Percentiles rank a stretch among this genome's conserved stretches.
Conservation (phyloP, 2,329 filamentous ascomycete genomes). For the Seiridium cupressi region DNA sequence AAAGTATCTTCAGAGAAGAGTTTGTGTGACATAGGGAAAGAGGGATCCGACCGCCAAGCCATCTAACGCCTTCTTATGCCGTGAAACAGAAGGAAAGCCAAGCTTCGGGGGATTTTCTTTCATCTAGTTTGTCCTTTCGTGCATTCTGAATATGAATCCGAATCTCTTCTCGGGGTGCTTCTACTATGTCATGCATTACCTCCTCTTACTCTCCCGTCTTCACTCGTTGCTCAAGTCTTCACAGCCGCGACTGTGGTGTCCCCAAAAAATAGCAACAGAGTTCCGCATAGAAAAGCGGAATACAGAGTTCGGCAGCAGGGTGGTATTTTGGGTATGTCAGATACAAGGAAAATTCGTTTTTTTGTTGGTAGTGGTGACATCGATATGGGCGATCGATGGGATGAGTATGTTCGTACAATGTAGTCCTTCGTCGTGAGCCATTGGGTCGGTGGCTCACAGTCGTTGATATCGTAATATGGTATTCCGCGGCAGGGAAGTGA, state of each 20-base stretch:
- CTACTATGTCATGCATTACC: constrained; percentile 1
- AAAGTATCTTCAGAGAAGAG: constrained; percentile 16
- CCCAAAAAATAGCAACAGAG: constrained; percentile 5
- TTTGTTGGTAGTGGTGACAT: constrained; percentile 14
- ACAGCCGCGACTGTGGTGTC: constrained; percentile 5
- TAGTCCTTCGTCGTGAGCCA: constrained; percentile 11
- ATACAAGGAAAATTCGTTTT: constrained; percentile 21
- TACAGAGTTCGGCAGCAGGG: constrained; percentile 1
- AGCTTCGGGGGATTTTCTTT: constrained; percentile 4
- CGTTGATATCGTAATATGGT: constrained; percentile 10
- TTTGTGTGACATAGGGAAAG: constrained; percentile 9
- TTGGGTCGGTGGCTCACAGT: constrained; percentile 15
- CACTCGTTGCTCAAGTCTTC: neutral
- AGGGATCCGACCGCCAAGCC: constrained; percentile 11
- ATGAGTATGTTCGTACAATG: constrained; percentile 16
- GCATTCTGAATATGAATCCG: too few species aligned
- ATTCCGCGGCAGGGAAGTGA: constrained; percentile 7
- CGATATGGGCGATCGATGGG: constrained; percentile 14
- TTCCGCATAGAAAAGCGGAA: constrained; percentile 8
- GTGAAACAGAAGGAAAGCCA: constrained; percentile 12
- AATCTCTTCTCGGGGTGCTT: too few species aligned
- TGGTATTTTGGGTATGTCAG: constrained; percentile 13
- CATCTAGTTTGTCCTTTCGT: too few species aligned
- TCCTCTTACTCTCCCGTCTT: neutral
- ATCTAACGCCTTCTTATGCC: constrained; percentile 10